Evolutionary conservation across 78 protist species (phyloP).

Genomic region (Corallochytrium limacisporum): DNA sequence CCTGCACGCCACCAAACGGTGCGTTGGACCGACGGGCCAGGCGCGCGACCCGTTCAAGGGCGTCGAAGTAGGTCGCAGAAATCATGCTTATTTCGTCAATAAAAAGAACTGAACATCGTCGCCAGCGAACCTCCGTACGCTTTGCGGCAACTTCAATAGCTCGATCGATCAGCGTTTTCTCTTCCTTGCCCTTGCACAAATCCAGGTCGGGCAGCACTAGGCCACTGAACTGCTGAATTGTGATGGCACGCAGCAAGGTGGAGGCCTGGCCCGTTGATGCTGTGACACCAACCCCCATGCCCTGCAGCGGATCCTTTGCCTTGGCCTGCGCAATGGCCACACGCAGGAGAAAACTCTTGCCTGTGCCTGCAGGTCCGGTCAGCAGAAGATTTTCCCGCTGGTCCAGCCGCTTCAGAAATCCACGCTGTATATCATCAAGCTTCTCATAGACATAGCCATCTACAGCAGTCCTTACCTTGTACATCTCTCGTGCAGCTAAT

Average conservation of each 20-base stretch:
- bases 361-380: too few species aligned
- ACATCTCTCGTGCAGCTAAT: too few species aligned
- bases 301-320: too few species aligned
- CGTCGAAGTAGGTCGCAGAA: slow-evolving; percentile 10
- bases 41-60: not conserved
- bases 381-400: too few species aligned
- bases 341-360: too few species aligned
- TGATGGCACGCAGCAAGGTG: not conserved
- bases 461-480: too few species aligned
- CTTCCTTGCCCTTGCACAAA: not conserved
- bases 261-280: slow-evolving; percentile 26
- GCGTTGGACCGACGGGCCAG: not conserved
- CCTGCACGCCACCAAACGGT: slow-evolving; percentile 48
- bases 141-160: too few species aligned
- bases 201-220: not conserved
- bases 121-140: too few species aligned
- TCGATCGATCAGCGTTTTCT: not conserved
- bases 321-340: too few species aligned
- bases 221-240: slow-evolving; percentile 17
- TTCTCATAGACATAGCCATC: too few species aligned
- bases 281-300: not conserved
- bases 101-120: slow-evolving; percentile 11
- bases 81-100: slow-evolving; percentile 47
- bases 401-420: too few species aligned
- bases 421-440: too few species aligned